Conservation (phyloP, 1,284 basidiomycete species). For the Puccinia novopanici region DNA sequence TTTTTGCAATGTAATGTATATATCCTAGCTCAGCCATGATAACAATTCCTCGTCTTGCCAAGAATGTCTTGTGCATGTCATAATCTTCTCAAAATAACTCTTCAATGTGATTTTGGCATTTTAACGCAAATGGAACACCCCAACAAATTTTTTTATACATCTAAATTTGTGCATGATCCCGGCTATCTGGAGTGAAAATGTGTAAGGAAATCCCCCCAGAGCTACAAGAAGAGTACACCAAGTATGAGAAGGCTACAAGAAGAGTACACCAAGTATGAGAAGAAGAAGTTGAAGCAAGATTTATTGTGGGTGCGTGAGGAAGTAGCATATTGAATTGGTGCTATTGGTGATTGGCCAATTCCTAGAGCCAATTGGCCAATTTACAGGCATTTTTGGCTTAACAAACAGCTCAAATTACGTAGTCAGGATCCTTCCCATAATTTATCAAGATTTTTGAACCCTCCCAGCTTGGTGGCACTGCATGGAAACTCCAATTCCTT, state of each 20-base stretch:
- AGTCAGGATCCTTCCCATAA: conserved; percentile 92
- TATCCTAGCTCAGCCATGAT: too few species aligned
- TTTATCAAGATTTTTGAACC: conserved; percentile 97
- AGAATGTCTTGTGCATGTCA: too few species aligned
- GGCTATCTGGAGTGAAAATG: not conserved
- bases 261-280: conserved; percentile 99
- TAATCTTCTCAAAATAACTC: too few species aligned
- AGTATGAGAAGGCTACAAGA: too few species aligned
- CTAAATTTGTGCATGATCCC: too few species aligned
- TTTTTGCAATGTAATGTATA: too few species aligned
- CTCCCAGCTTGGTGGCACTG: conserved; percentile 92
- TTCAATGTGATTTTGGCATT: too few species aligned
- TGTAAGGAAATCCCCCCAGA: conserved; percentile 71
- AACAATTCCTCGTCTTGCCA: too few species aligned
- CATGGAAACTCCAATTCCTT: conserved; percentile 98
- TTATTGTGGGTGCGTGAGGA: conserved; percentile 98
- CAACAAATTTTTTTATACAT: too few species aligned
- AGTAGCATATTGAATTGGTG: conserved; percentile 98
- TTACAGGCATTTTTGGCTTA: conserved; percentile 94
- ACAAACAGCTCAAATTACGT: conserved; percentile 99
- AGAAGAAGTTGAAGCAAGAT: conserved; percentile 95
- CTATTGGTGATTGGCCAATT: conserved; percentile 99
- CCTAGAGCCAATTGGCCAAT: conserved; percentile 97
- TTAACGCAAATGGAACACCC: too few species aligned
- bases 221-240: conserved; percentile 77